Evolutionary conservation across 352 stramenopile genomes (phyloP), one percentile per base, ranked within the genome.

Genomic region (Phytophthora pini): DNA sequence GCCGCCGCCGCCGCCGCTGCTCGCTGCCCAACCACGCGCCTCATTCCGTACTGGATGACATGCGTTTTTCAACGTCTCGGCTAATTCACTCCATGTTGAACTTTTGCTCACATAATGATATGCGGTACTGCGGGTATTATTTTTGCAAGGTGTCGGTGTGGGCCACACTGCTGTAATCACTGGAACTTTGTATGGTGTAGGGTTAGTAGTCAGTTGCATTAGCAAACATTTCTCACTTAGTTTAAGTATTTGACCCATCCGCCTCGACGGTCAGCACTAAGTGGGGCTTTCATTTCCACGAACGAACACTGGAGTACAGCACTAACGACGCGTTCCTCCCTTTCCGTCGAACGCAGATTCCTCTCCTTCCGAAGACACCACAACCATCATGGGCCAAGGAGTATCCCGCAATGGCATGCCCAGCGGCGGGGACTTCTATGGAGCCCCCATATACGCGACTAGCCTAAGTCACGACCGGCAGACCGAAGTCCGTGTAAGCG

Each of bases 391-490:
- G 84, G 84, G 84, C 12, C 84, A 93, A 71, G 70, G 70, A 48
- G 71, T 62, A 51, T 90, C 84, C 29, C 77, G 74, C 44, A 91
- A 79, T 48, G 77, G 80, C 41, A 73, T 90, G 44, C 71, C 76
- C 5, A 80, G 80, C 49, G 76, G 82, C 49, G 85, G 80, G 12
- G 86, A 94, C 63, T 95, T 92, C 50, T 94, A 94, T 65, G 81
- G 90, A 13, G 83, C 84, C 6, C 87, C 84, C 8, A 90, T 92
- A 59, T 93, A 94, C 83, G 87, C 85, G 9, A 93, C 85, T 36
- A 92, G 82, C 41, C 70, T 95, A 43, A 95, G 87, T 55, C 84
- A 95, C 65, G 87, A 95, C 64, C 85, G 87, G 20, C 84, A 93
- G 72, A 95, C 87, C 10, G 85, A 95, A 22, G 85, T 95, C 8